Evolutionary conservation across 768 basidiomycete species (phyloP), one percentile per base, ranked within the genome.

Genomic region (Lactarius tabidus): DNA sequence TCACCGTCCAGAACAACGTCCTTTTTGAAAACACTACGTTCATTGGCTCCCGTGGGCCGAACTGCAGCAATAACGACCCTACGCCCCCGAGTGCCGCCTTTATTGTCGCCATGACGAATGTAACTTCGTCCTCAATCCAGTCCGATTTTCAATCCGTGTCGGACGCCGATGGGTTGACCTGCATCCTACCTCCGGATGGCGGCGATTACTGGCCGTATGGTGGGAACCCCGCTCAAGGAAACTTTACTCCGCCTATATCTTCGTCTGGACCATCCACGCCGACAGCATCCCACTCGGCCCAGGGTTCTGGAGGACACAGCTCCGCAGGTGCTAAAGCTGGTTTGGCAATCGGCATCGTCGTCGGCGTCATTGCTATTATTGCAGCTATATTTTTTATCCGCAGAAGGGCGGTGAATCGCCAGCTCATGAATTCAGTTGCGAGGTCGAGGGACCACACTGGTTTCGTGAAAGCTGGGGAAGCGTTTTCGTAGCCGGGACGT

Each of bases 191-290:
- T 33, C 89, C 89, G 1, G 74, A 78, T 39, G 85, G 84, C 33
- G 89, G 89, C 15, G 81, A 85, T 72, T 88, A 80, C 70, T 91
- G 90, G 90, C 90, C 90, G 0, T 87, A 82, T 64, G 86, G 85
- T 18, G 78, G 78, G 1, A 82, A 83, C 59, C 85, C 84, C 7
- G 63, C 58, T 17, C 36, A 35, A 35, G 66, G 69, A 10, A 75
- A 71, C 33, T 71, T 71, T 39, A 73, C 69, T 17, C 72, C 72
- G 31, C 67, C 74, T 1, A 52, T 67, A 41, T 39, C 65, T 48
- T 63, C 62, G n/a, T 56, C 72, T 56, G 38, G 62, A 36, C 10
- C 14, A 15, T 36, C 35, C 12, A 5, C 35, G 8, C 55, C 73
- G 33, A 57, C 66, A 53, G 60, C 55, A 23, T 60, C 67, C 31